Conservation (phyloP, 2,329 filamentous ascomycete species). For the Trichocomaceae sp. region DNA sequence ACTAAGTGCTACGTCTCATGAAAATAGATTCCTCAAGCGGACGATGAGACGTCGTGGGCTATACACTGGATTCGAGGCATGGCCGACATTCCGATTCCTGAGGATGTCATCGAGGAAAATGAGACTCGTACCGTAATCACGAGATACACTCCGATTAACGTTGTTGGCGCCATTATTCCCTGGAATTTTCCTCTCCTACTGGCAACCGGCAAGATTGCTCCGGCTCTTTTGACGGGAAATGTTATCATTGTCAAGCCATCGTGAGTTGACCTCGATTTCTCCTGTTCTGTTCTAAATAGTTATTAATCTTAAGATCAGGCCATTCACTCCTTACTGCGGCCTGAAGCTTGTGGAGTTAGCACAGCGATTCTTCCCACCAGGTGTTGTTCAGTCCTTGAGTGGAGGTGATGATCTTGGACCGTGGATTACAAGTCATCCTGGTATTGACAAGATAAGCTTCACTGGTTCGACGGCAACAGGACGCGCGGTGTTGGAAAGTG, state of each 20-base stretch:
- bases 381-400: constrained; percentile 50
- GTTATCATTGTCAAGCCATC: constrained; percentile 51
- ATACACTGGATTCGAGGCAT: too few species aligned
- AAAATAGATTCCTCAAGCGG: too few species aligned
- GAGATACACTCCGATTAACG: constrained; percentile 35
- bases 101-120: constrained; percentile 45
- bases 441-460: constrained; percentile 53
- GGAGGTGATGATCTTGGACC: constrained; percentile 51
- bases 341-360: constrained; percentile 2
- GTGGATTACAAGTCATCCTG: constrained; percentile 47
- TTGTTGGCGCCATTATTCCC: constrained; percentile 50
- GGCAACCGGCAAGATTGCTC: constrained; percentile 46
- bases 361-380: constrained; percentile 40
- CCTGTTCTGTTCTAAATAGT: too few species aligned
- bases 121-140: constrained; percentile 30
- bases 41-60: too few species aligned
- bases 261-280: too few species aligned
- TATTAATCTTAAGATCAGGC: too few species aligned
- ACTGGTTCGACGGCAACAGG: constrained; percentile 50
- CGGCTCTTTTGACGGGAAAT: constrained; percentile 47
- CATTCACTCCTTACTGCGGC: constrained; percentile 1
- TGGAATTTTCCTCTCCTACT: constrained; percentile 55
- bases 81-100: constrained; percentile 15
- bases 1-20: too few species aligned
- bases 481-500: constrained; percentile 45